These are phyloP conservation scores for Mariannaea sp. DNA, from an alignment of 2,329 filamentous ascomycete species.

Conservation along the genomic window DNA sequence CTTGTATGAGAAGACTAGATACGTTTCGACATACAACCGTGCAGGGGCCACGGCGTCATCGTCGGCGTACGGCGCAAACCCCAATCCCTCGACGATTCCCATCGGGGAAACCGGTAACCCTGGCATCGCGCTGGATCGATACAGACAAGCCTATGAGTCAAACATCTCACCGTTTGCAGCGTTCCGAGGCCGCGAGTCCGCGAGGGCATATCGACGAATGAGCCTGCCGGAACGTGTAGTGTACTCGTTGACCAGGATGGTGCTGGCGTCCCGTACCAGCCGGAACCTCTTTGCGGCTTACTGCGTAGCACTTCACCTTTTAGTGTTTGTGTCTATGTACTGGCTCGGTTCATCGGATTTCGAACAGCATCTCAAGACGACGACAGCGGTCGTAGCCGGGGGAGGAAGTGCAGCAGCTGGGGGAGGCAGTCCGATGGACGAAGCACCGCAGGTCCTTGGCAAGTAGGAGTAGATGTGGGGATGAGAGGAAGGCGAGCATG, in stretches of 20 bases:
- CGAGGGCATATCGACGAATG: constrained; percentile 91
- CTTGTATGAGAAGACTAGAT: constrained; percentile 96
- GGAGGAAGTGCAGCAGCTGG: constrained; percentile 29
- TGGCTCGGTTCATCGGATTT: constrained; percentile 75
- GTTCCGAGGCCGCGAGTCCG: constrained; percentile 91
- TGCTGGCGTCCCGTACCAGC: constrained; percentile 86
- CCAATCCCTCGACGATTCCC: constrained; percentile 74
- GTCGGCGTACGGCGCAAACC: constrained; percentile 70
- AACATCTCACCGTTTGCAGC: constrained; percentile 95
- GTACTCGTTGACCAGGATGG: constrained; percentile 87
- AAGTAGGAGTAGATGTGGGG: constrained; percentile 24
- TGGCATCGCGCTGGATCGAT: constrained; percentile 77
- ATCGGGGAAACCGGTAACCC: constrained; percentile 61
- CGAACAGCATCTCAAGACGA: constrained; percentile 63
- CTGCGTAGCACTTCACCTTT: constrained; percentile 82
- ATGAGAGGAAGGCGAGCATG: constrained; percentile 7
- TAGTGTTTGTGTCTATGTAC: constrained; percentile 87
- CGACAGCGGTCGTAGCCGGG: constrained; percentile 48
- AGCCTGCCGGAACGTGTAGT: constrained; percentile 87
- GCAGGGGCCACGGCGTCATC: constrained; percentile 63
- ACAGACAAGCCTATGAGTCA: constrained; percentile 90
- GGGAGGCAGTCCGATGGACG: constrained; percentile 34
- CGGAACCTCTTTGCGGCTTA: constrained; percentile 94
- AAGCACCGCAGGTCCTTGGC: constrained; percentile 34
- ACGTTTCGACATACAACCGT: constrained; percentile 91